Evolutionary conservation across 1,139 yeast species (phyloP).

Genomic region (Geotrichum bryndzae): DNA sequence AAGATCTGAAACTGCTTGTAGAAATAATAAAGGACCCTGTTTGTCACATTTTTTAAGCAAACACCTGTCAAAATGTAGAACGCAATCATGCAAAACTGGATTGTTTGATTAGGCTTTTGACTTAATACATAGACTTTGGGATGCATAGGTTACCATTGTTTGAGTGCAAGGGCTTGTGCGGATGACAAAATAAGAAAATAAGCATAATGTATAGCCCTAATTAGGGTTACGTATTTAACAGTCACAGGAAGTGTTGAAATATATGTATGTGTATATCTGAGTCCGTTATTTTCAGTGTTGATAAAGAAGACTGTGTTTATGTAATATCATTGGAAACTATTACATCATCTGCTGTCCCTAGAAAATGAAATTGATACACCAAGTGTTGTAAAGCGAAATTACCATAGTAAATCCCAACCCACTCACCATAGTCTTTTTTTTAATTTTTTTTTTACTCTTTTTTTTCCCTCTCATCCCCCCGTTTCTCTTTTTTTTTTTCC

Average conservation of each 20-base stretch:
- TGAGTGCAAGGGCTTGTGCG: neutral
- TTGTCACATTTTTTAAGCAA: neutral
- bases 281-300: neutral
- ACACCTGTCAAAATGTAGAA: neutral
- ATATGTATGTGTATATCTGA: neutral
- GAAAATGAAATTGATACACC: neutral
- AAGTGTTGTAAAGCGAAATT: neutral
- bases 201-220: neutral
- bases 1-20: neutral
- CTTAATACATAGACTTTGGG: neutral
- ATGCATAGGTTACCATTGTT: neutral
- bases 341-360: neutral
- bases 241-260: neutral
- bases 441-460: slow-evolving; percentile 1
- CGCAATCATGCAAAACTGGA: neutral
- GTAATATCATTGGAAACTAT: neutral
- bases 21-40: neutral
- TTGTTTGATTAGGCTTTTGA: neutral
- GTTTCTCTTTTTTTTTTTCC: slow-evolving; percentile 4
- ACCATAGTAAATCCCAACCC: neutral
- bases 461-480: neutral
- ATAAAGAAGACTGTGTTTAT: neutral
- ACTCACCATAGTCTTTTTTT: neutral
- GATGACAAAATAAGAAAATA: neutral
- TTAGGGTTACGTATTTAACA: neutral